Conservation (phyloP, 176 grass and related monocot genomes). For the Themeda triandra region DNA sequence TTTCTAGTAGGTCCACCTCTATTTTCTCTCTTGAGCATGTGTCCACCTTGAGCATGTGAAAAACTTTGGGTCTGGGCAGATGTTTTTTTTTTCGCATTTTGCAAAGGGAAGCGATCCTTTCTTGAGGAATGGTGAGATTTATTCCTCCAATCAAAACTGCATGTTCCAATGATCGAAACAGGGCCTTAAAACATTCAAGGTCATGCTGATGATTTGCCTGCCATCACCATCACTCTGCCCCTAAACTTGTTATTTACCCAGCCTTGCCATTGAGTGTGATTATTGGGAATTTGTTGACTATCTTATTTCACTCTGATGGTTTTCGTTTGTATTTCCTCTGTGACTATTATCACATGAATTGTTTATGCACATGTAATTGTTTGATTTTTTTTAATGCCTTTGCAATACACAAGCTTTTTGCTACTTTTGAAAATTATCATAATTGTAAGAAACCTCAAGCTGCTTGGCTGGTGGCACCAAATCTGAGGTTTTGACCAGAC, state of each 20-base stretch:
- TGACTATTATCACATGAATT: background rate
- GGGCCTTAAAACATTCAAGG: background rate
- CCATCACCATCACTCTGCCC: background rate
- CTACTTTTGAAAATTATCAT: background rate
- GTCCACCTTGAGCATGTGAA: background rate
- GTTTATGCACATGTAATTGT: background rate
- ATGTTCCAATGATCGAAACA: background rate
- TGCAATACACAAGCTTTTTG: background rate
- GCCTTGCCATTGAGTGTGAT: background rate
- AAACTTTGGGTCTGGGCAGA: background rate
- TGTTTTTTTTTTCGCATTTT: background rate
- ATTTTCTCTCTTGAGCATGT: background rate
- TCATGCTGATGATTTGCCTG: background rate
- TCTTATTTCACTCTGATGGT: background rate
- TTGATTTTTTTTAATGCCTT: background rate
- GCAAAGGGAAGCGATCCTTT: background rate
- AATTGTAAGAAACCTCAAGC: background rate
- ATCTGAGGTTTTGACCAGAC: background rate
- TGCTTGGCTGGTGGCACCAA: background rate
- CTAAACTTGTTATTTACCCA: background rate
- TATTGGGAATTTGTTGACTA: background rate
- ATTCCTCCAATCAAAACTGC: background rate
- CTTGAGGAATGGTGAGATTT: background rate
- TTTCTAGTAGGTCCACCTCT: background rate
- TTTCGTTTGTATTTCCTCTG: background rate